Evolutionary conservation across 768 basidiomycete genomes (phyloP), one percentile per base, ranked within the genome.

Genomic region (Tubosaeta sp.): DNA sequence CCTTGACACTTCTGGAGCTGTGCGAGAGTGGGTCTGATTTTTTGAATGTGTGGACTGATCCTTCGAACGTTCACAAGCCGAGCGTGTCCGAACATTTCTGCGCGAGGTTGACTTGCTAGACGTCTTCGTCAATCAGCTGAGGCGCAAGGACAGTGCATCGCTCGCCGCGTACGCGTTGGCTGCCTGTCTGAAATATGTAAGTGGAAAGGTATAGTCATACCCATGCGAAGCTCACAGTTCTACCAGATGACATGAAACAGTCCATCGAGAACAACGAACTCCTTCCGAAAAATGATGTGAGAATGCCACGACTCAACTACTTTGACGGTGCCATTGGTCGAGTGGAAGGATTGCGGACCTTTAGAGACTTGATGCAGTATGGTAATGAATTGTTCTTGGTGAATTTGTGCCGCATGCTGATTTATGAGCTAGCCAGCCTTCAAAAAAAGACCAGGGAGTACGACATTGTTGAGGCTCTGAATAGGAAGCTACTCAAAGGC

Each of bases 291-390:
- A 25, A 54, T 4, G 62, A 63, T 1, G 54, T 64, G 7, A 42
- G 42, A 9, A 64, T 64, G 63, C n/a, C 57, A 11, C 48, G 44
- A 37, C 17, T 54, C 6, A 53, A 65, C 51, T 62, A 50, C 33
- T 65, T 64, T 16, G 60, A 65, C 14, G 63, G 63, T 25, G 60
- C 63, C 12, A 35, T 65, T 0, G 63, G 60, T 12, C 41, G 5
- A 13, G 46, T 60, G 1, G 42, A 44, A 50, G 49, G 49, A 2
- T 50, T 43, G 9, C n/a, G 9, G 33, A 29, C 43, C 16, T 50
- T 50, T 19, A n/a, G 29, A 6, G 10, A 29, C n/a, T 8, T 44
- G 6, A 43, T 50, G 49, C n/a, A 14, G 10, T 19, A 33, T 17
- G 29, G 39, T 49, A 25, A 42, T 27, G 11, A 13, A 38, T 6